phyloP scores from a whole-genome alignment of 352 stramenopile species.

The Phytophthora crassamura region DNA sequence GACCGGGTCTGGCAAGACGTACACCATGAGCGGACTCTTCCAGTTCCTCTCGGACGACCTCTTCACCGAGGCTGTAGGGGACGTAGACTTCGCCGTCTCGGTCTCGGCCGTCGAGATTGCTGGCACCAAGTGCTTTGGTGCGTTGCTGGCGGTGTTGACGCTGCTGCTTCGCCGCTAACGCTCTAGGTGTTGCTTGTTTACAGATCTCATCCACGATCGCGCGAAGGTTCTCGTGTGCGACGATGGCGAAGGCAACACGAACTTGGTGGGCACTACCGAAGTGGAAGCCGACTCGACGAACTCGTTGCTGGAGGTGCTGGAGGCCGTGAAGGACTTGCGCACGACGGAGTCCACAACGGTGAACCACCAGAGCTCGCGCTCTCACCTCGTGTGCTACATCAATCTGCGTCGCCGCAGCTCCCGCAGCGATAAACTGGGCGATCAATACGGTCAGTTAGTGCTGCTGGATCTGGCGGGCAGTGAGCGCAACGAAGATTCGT shows the following conservation, averaged over 20 bases:
- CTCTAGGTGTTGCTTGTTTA: neutral
- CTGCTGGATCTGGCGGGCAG: conserved; percentile 76
- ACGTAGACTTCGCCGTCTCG: conserved; percentile 55
- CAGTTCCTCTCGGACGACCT: conserved; percentile 81
- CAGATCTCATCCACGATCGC: conserved; percentile 58
- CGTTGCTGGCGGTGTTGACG: neutral
- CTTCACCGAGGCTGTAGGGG: conserved; percentile 51
- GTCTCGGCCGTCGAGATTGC: conserved; percentile 71
- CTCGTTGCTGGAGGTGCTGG: conserved; percentile 65
- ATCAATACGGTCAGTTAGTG: conserved; percentile 58
- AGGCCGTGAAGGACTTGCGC: conserved; percentile 69
- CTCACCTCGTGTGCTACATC: conserved; percentile 74
- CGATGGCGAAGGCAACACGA: conserved; percentile 66
- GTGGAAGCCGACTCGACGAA: conserved; percentile 62
- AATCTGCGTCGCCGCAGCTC: conserved; percentile 46
- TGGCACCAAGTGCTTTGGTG: conserved; percentile 72
- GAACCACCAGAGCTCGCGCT: conserved; percentile 79
- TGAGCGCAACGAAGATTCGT: conserved; percentile 82
- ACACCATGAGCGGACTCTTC: conserved; percentile 79
- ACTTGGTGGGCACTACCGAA: conserved; percentile 68
- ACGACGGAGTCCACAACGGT: conserved; percentile 83
- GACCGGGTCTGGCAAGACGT: conserved; percentile 69
- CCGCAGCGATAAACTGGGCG: conserved; percentile 16
- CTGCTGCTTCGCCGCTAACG: neutral
- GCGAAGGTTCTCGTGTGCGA: conserved; percentile 78